Base-by-base conservation (phyloP, 2,329 filamentous ascomycete genomes). In the Neodidymelliopsis sp. region DNA sequence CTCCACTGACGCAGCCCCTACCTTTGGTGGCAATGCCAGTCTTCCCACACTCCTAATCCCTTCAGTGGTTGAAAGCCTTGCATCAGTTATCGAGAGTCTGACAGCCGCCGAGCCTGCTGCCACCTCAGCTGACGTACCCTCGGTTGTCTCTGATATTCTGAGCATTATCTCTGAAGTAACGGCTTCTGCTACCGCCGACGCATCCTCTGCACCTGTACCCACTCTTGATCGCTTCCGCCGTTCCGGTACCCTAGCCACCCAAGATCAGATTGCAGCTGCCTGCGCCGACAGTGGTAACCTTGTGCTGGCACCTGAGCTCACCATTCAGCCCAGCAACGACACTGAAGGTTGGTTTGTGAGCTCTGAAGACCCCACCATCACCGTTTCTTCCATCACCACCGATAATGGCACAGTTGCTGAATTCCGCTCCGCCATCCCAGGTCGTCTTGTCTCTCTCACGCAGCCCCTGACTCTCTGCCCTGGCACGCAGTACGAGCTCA, bases 381-480 rank as follows among this genome's bases (percentile, higher is more conserved):
- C 28, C n/a, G 60, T 69, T 25, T 16, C 23, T 8, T 58, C 55
- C 18, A 46, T 42, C 23, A 18, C 30, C 1, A 49, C 42, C 15
- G 42, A 33, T 9, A 57, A 58, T 41, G 42, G 47, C 36, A 56
- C 47, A 2, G 57, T 54, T 25, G 64, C 58, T 5, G 62, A 60
- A 27, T 56, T 72, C 37, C 51, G 59, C 29, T 59, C 56, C 31
- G 57, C 63, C 16, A 55, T 54, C 10, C 41, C 65, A 0, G 64
- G 58, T 20, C 47, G 52, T 6, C 46, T 42, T 7, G 35, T 67
- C 23, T 53, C 38, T 8, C 49, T 69, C 23, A 58, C 44, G 1
- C 64, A 71, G 37, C 57, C 64, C 8, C 8, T 72, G 8, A 65
- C 62, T 0, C 58, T 70, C 2, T 66, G 62, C 41, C 66, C 67